Base-by-base conservation (phyloP, 306 rosid species). In the Cercis canadensis region DNA sequence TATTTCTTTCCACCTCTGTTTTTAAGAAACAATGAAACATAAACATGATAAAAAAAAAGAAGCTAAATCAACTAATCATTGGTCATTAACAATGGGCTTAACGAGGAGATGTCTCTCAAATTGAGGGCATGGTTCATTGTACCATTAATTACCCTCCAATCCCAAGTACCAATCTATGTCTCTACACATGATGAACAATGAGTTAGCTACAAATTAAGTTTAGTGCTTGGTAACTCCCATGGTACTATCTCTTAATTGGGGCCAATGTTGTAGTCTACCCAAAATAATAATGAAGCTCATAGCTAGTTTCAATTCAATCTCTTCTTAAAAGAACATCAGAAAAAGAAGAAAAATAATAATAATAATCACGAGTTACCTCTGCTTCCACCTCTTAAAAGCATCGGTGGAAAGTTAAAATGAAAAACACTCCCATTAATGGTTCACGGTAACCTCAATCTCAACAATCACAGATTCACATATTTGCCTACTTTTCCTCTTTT, bases 41-140 rank as follows among this genome's bases (percentile, higher is more conserved):
- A n/a, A n/a, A n/a, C n/a, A n/a, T n/a, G n/a, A n/a, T n/a, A n/a
- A n/a, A n/a, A 52, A 70, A 70, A 29, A 41, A 33, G 62, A 80
- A 72, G 49, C 43, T 15, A 72, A 67, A 53, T 80, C 78, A 70
- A 62, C 76, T 79, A 81, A 86, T 84, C 59, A 88, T 86, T 86
- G 65, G 80, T 67, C 53, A 46, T 71, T 45, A 53, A 62, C 65
- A 62, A 46, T 60, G 59, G 17, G 69, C 43, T 52, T 51, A 75
- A 37, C 51, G 49, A 65, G 74, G 72, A 61, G 47, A 72, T 83
- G 84, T 74, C 77, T 73, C 79, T 79, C 46, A 47, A 66, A 40
- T 43, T 65, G 73, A 80, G 79, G 67, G 64, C 82, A 75, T 47
- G 62, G 54, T 72, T 67, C 56, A 57, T 39, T 46, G 50, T 24